Evolutionary conservation across 129 eudicot genomes (phyloP).

Genomic region (Gnaphalium uliginosum): DNA sequence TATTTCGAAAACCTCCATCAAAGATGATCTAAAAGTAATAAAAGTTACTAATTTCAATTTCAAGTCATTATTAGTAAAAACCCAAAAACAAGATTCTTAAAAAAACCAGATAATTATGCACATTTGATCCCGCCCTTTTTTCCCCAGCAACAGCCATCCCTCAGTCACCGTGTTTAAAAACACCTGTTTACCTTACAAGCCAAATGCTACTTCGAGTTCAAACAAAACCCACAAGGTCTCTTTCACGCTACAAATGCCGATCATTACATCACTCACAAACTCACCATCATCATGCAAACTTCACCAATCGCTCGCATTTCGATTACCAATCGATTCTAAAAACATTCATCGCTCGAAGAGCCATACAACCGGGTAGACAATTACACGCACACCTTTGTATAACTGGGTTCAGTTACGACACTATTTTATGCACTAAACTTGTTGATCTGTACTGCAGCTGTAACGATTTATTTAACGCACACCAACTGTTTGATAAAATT

Average conservation of each 20-base stretch:
- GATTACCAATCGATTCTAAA: slow-evolving; percentile 40
- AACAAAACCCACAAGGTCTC: too few relatives aligned
- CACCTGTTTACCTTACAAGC: neutral
- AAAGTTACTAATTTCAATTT: too few relatives aligned
- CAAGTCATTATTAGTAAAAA: too few relatives aligned
- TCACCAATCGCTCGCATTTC: slow-evolving; percentile 24
- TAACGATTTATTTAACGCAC: slow-evolving; percentile 44
- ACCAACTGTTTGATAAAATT: slow-evolving; percentile 67
- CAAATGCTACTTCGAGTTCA: too few relatives aligned
- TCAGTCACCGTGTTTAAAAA: too few relatives aligned
- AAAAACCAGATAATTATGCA: too few relatives aligned
- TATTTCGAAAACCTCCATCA: too few relatives aligned
- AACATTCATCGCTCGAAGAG: slow-evolving; percentile 49
- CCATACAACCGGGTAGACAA: slow-evolving; percentile 69
- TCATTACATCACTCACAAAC: slow-evolving; percentile 25
- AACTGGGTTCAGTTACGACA: slow-evolving; percentile 46
- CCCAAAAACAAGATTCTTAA: too few relatives aligned
- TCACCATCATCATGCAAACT: neutral
- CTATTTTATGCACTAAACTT: slow-evolving; percentile 54
- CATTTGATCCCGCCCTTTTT: too few relatives aligned
- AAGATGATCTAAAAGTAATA: too few relatives aligned
- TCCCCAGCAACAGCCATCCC: too few relatives aligned
- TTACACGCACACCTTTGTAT: slow-evolving; percentile 61
- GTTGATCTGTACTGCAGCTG: slow-evolving; percentile 55
- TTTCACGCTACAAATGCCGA: slow-evolving; percentile 16